These are phyloP conservation scores for Macrophomina pseudophaseolina DNA, from an alignment of 2,329 filamentous ascomycete genomes.

Conservation along the genomic window DNA sequence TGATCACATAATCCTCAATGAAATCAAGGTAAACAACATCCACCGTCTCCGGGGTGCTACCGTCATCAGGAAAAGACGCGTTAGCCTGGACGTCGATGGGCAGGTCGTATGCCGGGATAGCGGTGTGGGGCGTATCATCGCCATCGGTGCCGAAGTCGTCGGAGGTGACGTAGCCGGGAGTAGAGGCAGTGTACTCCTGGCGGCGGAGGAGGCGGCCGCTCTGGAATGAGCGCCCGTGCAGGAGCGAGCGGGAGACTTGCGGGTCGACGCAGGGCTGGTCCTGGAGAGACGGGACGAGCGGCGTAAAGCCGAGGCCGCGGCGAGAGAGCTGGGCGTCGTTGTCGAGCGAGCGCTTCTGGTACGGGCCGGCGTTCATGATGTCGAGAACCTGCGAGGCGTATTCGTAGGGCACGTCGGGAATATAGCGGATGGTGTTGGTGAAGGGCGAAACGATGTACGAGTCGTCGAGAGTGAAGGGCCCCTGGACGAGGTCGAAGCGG, in stretches of 20 bases:
- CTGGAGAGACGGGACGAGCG: conserved; percentile 30
- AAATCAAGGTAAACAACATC: conserved; percentile 63
- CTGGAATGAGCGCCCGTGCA: conserved; percentile 36
- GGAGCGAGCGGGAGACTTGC: conserved; percentile 38
- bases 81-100: conserved; percentile 59
- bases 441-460: conserved; percentile 64
- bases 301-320: conserved; percentile 29
- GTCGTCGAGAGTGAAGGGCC: conserved; percentile 63
- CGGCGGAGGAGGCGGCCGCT: conserved; percentile 56
- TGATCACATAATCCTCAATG: conserved; percentile 44
- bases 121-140: conserved; percentile 60
- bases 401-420: conserved; percentile 58
- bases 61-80: conserved; percentile 54
- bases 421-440: conserved; percentile 58
- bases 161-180: conserved; percentile 59
- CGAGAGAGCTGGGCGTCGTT: conserved; percentile 42
- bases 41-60: conserved; percentile 51
- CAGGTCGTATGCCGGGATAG: conserved; percentile 53
- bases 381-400: conserved; percentile 47
- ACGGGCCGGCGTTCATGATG: conserved; percentile 53
- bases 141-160: conserved; percentile 64
- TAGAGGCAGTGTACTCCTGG: conserved; percentile 42
- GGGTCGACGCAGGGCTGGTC: conserved; percentile 58
- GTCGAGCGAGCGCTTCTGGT: conserved; percentile 40
- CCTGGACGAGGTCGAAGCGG: conserved; percentile 67